phyloP scores from a whole-genome alignment of 1,284 basidiomycete genomes.

The Microbotryum violaceum region DNA sequence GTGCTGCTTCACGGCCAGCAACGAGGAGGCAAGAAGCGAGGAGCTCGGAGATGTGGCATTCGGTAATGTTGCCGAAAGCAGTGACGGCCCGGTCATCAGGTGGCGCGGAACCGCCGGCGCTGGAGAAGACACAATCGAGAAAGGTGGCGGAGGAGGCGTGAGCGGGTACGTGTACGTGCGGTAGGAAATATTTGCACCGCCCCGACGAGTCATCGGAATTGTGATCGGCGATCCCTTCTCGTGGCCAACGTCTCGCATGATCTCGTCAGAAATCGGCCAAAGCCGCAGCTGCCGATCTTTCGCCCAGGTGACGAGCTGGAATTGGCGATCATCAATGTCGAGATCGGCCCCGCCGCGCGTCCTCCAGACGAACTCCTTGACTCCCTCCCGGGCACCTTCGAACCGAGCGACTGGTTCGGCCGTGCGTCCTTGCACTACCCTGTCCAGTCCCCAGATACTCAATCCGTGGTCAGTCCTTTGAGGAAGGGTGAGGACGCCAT shows the following conservation, averaged over 20 bases:
- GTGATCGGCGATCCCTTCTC: constrained; percentile 47
- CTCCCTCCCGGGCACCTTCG: constrained; percentile 83
- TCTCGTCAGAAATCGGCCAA: constrained; percentile 73
- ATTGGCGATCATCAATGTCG: constrained; percentile 55
- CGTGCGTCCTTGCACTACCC: constrained; percentile 40
- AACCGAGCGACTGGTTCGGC: constrained; percentile 63
- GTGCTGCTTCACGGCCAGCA: constrained; percentile 10
- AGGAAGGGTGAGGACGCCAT: constrained; percentile 78
- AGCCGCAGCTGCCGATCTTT: constrained; percentile 87
- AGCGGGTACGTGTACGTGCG: background rate
- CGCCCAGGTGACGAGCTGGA: constrained; percentile 94
- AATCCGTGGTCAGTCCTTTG: constrained; percentile 78
- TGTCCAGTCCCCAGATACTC: constrained; percentile 64
- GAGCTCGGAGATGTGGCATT: background rate
- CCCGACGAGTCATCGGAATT: constrained; percentile 45
- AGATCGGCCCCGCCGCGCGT: constrained; percentile 49
- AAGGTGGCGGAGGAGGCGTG: constrained; percentile 9
- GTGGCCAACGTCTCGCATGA: constrained; percentile 54
- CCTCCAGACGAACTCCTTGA: constrained; percentile 98
- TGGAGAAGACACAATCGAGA: constrained; percentile 2
- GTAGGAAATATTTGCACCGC: constrained; percentile 1
- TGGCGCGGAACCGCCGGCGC: constrained; percentile 3
- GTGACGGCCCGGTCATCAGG: constrained; percentile 8
- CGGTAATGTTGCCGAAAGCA: constrained; percentile 14
- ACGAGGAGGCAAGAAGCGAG: constrained; percentile 23